Evolutionary conservation across 2,329 filamentous ascomycete genomes (phyloP), one percentile per base, ranked within the genome.

Genomic region (Fusarium humuli): DNA sequence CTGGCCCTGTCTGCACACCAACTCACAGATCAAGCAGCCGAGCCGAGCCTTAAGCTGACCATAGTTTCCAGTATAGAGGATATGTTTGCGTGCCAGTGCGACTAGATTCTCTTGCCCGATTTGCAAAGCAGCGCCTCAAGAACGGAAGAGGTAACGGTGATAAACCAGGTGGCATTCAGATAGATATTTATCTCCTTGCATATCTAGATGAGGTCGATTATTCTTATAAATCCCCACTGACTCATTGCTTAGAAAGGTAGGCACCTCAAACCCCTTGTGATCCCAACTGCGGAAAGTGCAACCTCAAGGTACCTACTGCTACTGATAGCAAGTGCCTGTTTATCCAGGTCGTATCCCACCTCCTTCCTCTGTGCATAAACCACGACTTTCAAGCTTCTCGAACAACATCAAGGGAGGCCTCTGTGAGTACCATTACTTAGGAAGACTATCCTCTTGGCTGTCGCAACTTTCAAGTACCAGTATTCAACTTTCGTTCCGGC

Each of bases 401-500:
- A 45, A 37, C 18, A 22, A 41, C 6, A 42, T 16, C 45, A 32
- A 56, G 46, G 64, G 54, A 71, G 54, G 58, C 46, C 50, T 59
- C 63, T 53, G 30, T n/a, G 22, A 10, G 34, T 8, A 14, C 34
- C 59, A 22, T 37, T 60, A 20, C 27, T 42, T 42, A 32, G 18
- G 20, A 52, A 30, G 56, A 25, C 29, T n/a, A 30, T 57, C 41
- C 16, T 27, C 25, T 25, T 37, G 25, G 14, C 40, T 23, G 10
- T 10, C 10, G 20, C 18, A 20, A 7, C 56, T 29, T 34, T 40
- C 25, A 4, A 52, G 47, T 12, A 13, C 44, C 44, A 29, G 29
- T 29, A 49, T 30, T 45, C 53, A 32, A 32, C 27, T 46, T 32
- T 34, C 14, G 30, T 54, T 22, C 37, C 23, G 25, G 32, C 37